Conservation (phyloP, 345 rosid species). For the Reutealis trisperma region DNA sequence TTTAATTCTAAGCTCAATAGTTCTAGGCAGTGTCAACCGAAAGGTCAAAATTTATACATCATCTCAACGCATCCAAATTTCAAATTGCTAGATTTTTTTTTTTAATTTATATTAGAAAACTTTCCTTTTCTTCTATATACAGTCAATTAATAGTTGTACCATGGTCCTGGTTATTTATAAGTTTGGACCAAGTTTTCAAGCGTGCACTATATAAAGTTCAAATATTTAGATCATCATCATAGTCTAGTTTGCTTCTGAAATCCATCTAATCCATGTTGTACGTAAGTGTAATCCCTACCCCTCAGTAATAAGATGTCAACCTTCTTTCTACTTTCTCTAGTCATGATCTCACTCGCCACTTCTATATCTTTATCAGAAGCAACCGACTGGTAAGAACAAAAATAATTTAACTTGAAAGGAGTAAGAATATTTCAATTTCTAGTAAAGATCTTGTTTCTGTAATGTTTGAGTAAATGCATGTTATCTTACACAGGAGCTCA, state of each 20-base stretch:
- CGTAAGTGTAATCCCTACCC: background rate
- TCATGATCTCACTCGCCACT: constrained; percentile 12
- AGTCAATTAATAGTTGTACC: background rate
- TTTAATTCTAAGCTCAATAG: no score
- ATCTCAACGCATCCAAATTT: background rate
- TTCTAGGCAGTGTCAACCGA: no score
- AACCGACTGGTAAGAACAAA: constrained; percentile 26
- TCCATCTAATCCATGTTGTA: background rate
- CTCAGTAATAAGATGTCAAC: constrained; percentile 24
- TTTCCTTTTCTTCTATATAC: background rate
- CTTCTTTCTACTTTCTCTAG: constrained; percentile 20
- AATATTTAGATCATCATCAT: background rate
- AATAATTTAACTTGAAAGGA: constrained; percentile 8
- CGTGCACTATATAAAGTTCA: background rate
- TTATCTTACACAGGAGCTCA: constrained; percentile 29
- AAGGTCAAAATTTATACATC: no score
- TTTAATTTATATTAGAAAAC: background rate
- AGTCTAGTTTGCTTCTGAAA: background rate
- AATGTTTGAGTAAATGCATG: background rate
- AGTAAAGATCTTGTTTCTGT: background rate
- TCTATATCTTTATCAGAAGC: constrained; percentile 24
- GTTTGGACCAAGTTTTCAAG: background rate
- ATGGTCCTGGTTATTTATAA: background rate
- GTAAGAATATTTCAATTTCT: background rate
- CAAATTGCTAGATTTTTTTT: background rate